Evolutionary conservation across 1,139 yeast genomes (phyloP).

Genomic region (Kurtzmaniella quercitrusa): DNA sequence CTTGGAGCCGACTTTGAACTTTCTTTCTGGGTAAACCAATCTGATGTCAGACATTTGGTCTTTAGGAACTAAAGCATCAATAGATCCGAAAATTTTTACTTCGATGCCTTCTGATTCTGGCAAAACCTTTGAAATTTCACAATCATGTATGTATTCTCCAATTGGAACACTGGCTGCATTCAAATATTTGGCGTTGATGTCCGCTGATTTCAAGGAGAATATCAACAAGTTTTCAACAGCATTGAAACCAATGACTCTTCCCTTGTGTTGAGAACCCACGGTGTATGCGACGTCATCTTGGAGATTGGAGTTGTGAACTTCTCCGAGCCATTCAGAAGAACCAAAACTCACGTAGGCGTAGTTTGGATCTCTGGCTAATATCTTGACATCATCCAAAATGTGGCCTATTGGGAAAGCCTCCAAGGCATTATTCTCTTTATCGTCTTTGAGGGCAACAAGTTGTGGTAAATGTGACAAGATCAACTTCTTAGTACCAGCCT

Average conservation of each 20-base stretch:
- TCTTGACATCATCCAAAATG: constrained; percentile 53
- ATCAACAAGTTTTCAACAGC: constrained; percentile 60
- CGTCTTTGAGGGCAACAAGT: constrained; percentile 27
- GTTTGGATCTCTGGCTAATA: constrained; percentile 54
- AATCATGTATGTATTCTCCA: constrained; percentile 60
- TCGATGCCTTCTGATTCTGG: constrained; percentile 62
- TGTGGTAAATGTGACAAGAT: constrained; percentile 63
- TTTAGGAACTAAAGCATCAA: constrained; percentile 72
- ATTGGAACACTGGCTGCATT: constrained; percentile 67
- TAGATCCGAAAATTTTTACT: constrained; percentile 59
- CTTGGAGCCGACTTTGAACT: constrained; percentile 78
- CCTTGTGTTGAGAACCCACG: constrained; percentile 63
- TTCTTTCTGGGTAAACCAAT: constrained; percentile 85
- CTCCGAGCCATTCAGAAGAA: constrained; percentile 53
- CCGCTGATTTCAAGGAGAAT: constrained; percentile 64
- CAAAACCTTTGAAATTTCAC: constrained; percentile 59
- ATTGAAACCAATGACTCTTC: constrained; percentile 73
- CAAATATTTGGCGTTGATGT: constrained; percentile 61
- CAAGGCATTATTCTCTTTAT: constrained; percentile 28
- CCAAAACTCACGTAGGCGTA: constrained; percentile 59
- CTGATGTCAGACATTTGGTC: constrained; percentile 80
- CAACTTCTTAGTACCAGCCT: constrained; percentile 56
- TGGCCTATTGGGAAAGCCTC: constrained; percentile 81
- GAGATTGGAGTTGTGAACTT: constrained; percentile 69
- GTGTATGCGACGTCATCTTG: constrained; percentile 51